Percentiles rank a stretch among this genome's conserved stretches.
Conservation (phyloP, 805 yeast genomes). For the Candida maesae region DNA sequence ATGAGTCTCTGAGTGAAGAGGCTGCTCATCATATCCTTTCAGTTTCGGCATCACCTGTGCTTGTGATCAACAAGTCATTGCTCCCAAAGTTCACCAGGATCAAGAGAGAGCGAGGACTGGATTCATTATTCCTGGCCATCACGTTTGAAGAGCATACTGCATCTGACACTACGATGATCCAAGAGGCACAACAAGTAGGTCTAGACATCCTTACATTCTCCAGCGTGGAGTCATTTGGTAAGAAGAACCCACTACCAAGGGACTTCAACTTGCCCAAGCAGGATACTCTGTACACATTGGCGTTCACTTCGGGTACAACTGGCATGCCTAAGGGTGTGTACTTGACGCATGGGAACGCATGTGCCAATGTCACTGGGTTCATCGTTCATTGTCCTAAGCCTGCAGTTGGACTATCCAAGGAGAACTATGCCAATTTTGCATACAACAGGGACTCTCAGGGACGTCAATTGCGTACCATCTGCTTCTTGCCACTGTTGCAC, state of each 20-base stretch:
- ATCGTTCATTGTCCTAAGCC: conserved; percentile 28
- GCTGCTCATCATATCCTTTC: conserved; percentile 49
- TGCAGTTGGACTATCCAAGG: conserved; percentile 19
- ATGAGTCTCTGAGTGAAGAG: conserved; percentile 43
- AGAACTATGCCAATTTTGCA: conserved; percentile 10
- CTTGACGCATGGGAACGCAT: conserved; percentile 53
- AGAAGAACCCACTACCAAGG: conserved; percentile 32
- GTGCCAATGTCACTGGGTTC: conserved; percentile 33
- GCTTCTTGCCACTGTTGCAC: conserved; percentile 54
- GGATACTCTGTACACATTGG: conserved; percentile 43
- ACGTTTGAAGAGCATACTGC: conserved; percentile 42
- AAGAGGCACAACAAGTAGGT: conserved; percentile 17
- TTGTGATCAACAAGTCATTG: conserved; percentile 43
- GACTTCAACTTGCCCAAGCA: conserved; percentile 33
- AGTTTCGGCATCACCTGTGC: conserved; percentile 50
- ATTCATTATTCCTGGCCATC: conserved; percentile 38
- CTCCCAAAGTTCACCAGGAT: conserved; percentile 39
- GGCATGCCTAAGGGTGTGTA: conserved; percentile 64
- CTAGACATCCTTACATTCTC: conserved; percentile 36
- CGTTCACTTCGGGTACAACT: conserved; percentile 63
- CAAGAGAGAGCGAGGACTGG: conserved; percentile 30
- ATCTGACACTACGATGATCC: conserved; percentile 20
- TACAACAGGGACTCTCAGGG: conserved; percentile 20
- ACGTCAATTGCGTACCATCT: conserved; percentile 23
- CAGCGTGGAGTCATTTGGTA: conserved; percentile 32